phyloP scores from a whole-genome alignment of 345 rosid species.

The Excoecaria cochinchinensis region DNA sequence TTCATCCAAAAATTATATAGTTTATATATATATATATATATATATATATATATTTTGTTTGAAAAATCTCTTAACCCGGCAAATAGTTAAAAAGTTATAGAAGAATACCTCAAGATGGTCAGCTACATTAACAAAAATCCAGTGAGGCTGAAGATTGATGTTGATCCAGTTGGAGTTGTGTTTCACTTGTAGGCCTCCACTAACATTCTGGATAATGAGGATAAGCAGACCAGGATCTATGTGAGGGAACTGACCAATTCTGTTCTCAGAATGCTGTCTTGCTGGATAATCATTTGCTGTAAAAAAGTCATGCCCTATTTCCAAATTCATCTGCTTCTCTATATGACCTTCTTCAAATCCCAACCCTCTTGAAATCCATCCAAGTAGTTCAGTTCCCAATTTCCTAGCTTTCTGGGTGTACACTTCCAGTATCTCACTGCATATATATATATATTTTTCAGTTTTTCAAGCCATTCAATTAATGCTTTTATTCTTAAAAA shows the following conservation, averaged over 20 bases:
- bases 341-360: not conserved
- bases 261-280: not conserved
- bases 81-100: too few species aligned
- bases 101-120: constrained; percentile 24
- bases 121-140: constrained; percentile 3
- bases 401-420: constrained; percentile 1
- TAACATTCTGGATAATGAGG: constrained; percentile 4
- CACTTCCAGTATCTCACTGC: constrained; percentile 1
- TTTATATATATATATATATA: too few species aligned
- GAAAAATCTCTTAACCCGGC: too few species aligned
- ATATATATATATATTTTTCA: too few species aligned
- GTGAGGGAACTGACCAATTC: constrained; percentile 9
- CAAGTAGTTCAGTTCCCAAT: constrained; percentile 1
- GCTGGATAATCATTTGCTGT: constrained; percentile 16
- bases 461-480: too few species aligned
- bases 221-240: constrained; percentile 1
- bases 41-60: too few species aligned
- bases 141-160: not conserved
- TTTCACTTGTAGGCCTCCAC: constrained; percentile 11
- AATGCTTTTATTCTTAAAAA: too few species aligned
- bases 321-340: not conserved
- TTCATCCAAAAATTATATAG: too few species aligned
- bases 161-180: constrained; percentile 10
- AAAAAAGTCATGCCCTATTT: constrained; percentile 7
- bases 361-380: constrained; percentile 8